Evolutionary conservation across 257 asterid species (phyloP).

Genomic region (Nicotiana paniculata): DNA sequence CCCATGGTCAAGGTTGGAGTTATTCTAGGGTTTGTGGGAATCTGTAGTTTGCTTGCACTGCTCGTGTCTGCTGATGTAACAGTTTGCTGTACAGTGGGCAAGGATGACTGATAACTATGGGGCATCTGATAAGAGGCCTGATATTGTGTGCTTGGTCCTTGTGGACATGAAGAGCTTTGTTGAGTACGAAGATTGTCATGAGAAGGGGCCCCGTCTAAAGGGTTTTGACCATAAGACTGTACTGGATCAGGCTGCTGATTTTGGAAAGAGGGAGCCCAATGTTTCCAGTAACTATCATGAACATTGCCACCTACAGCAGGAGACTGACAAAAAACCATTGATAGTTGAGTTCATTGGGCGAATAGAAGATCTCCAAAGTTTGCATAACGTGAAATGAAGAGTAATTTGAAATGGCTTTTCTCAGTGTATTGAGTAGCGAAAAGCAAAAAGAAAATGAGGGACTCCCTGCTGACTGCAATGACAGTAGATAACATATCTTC

Average conservation of each 20-base stretch:
- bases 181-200: conserved; percentile 48
- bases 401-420: background rate
- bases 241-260: conserved; percentile 42
- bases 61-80: conserved; percentile 46
- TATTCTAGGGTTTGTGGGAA: conserved; percentile 96
- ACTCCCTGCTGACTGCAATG: background rate
- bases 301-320: conserved; percentile 42
- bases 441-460: background rate
- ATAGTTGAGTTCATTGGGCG: conserved; percentile 20
- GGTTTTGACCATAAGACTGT: conserved; percentile 45
- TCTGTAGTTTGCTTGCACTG: conserved; percentile 68
- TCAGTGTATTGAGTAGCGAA: background rate
- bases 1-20: conserved; percentile 54
- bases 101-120: conserved; percentile 58
- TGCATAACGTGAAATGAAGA: background rate
- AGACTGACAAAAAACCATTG: conserved; percentile 55
- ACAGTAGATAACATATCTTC: conserved; percentile 2
- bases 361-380: conserved; percentile 8
- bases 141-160: conserved; percentile 42
- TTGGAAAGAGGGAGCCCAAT: conserved; percentile 49
- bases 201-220: conserved; percentile 33
- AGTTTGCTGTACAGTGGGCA: conserved; percentile 52
- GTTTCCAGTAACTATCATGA: conserved; percentile 64
- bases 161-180: conserved; percentile 43
- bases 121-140: conserved; percentile 48